Evolutionary conservation across 31 red algal species (phyloP).

Genomic region (Porphyra umbilicalis): DNA sequence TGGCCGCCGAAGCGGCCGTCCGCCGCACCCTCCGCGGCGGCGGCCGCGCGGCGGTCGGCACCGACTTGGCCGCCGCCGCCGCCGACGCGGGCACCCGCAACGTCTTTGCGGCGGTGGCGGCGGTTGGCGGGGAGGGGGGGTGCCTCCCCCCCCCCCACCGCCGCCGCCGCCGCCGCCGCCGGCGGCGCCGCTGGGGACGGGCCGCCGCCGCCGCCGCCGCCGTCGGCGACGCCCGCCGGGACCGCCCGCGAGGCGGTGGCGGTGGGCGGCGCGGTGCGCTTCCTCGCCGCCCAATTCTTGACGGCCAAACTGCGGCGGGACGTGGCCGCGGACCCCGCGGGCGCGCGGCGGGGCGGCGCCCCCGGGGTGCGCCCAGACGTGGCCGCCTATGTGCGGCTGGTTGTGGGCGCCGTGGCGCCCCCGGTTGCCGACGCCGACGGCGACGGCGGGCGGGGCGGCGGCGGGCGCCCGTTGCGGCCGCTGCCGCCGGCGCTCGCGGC

Average conservation of each 20-base stretch:
- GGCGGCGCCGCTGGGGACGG: conserved; percentile 4
- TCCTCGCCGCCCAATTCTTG: conserved; percentile 58
- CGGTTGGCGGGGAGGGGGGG: not conserved
- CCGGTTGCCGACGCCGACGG: not conserved
- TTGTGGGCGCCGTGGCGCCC: conserved; percentile 13
- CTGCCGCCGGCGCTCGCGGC: conserved; percentile 30
- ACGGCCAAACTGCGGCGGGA: conserved; percentile 56
- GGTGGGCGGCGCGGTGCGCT: conserved; percentile 34
- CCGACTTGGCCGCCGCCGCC: not conserved
- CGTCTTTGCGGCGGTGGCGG: not conserved
- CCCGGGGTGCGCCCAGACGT: conserved; percentile 76
- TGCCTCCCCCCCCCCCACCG: not conserved
- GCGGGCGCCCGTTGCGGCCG: conserved; percentile 7
- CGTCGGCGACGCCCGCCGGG: conserved; percentile 5
- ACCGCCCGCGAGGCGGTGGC: conserved; percentile 2
- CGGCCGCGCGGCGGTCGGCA: not conserved
- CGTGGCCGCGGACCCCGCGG: conserved; percentile 41
- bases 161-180: conserved; percentile 33
- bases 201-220: conserved; percentile 18
- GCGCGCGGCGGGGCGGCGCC: conserved; percentile 65
- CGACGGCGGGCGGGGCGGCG: not conserved
- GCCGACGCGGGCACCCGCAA: not conserved
- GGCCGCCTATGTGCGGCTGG: conserved; percentile 65
- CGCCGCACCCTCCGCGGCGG: not conserved
- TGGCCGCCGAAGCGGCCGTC: not conserved